phyloP scores from a whole-genome alignment of 2,329 filamentous ascomycete species.

The Lecanoromycetidae sp. region DNA sequence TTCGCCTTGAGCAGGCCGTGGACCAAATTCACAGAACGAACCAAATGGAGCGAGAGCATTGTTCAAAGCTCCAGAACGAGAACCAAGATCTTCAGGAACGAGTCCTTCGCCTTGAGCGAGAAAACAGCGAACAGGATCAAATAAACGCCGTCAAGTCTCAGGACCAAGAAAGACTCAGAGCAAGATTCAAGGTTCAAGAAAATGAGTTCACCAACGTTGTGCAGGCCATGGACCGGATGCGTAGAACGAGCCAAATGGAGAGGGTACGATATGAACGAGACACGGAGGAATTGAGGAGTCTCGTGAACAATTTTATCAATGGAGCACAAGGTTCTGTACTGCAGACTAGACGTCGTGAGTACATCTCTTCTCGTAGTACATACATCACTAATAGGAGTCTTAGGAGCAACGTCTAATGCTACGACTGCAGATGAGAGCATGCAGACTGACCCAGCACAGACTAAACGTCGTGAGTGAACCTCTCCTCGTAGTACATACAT shows the following conservation, averaged over 20 bases:
- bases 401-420: constrained; percentile 1
- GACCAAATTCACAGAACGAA: neutral
- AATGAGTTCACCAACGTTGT: constrained; percentile 20
- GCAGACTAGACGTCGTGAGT: neutral
- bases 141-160: neutral
- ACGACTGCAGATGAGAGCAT: constrained; percentile 8
- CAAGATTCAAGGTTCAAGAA: neutral
- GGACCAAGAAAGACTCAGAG: neutral
- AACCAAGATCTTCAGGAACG: neutral
- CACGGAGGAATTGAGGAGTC: constrained; percentile 1
- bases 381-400: neutral
- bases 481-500: neutral
- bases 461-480: neutral
- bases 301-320: neutral
- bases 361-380: neutral
- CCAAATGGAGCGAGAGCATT: neutral
- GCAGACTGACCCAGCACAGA: neutral
- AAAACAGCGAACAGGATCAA: constrained; percentile 4
- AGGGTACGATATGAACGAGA: neutral
- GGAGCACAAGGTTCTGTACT: neutral
- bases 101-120: neutral
- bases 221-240: neutral
- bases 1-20: neutral
- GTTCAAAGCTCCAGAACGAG: neutral
- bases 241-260: neutral